Evolutionary conservation across 805 yeast genomes (phyloP), one percentile per base, ranked within the genome.

Genomic region (Torulaspora maleeae): DNA sequence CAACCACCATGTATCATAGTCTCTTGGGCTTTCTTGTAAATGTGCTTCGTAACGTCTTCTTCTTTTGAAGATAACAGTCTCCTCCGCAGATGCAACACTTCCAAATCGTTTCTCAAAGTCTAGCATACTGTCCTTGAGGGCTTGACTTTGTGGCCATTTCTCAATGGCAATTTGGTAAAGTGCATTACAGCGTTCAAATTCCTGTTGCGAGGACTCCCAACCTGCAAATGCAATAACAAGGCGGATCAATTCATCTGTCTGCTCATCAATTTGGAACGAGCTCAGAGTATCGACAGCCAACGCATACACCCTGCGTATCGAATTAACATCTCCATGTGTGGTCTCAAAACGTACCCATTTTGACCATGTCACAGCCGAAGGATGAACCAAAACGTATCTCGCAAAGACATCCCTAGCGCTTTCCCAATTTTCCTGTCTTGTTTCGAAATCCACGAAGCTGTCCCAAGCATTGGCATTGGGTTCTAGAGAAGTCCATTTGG

Each of bases 1-100:
- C 0, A 77, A 60, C 91, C 95, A 89, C 97, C 98, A 90, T 0
- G 80, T 67, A 55, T 85, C 93, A 61, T 79, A 81, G 64, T 86
- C 86, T 0, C 45, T 33, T 0, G 87, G 81, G 42, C 76, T 69
- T 9, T 58, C 53, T 5, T 58, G 47, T 11, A 86, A 53, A 16
- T 66, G 69, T 2, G 66, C 60, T 54, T 82, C 81, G 59, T 84
- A 86, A 43, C 69, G 69, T 5, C 70, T 61, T 48, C 72, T 75
- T 47, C 95, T 68, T 54, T 83, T 83, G 2, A 65, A 50, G 13
- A 77, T 49, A 0, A 83, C 69, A 2, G 79, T 76, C 3, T 61
- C 54, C 49, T 80, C 82, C n/a, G 82, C 72, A 0, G 78, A 74
- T 11, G 70, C 74, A 29, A 65, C 64, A 36, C 71, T 71, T 11